Conservation (phyloP, 2,329 filamentous ascomycete genomes). For the Aspergillus vadensis region DNA sequence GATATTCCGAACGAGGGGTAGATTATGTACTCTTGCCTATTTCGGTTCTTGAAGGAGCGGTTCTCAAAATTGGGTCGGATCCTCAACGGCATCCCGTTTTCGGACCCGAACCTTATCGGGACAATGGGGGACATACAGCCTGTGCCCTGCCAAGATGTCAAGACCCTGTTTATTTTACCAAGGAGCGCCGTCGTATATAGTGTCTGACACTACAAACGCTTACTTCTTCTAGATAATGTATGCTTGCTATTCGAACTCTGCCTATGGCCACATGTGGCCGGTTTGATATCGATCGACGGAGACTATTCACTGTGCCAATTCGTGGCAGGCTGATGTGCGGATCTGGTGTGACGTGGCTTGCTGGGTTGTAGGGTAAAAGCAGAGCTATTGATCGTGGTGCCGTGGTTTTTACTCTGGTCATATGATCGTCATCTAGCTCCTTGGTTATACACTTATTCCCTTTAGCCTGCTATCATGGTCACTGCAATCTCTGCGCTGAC, state of each 20-base stretch:
- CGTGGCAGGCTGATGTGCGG: background rate
- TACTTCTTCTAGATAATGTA: background rate
- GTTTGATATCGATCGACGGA: background rate
- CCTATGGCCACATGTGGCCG: background rate
- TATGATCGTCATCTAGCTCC: no score
- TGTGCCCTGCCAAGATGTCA: background rate
- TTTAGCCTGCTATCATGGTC: no score
- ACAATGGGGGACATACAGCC: background rate
- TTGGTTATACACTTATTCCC: no score
- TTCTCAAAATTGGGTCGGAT: constrained; percentile 1
- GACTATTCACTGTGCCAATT: background rate
- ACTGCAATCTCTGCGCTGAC: no score
- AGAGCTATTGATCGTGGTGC: no score
- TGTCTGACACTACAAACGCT: background rate
- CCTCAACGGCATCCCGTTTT: constrained; percentile 5
- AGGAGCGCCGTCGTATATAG: background rate
- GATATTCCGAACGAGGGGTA: background rate
- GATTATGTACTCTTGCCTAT: constrained; percentile 2
- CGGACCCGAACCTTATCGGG: constrained; percentile 4
- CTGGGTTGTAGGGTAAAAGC: background rate
- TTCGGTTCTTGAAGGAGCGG: background rate
- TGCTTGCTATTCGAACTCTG: background rate
- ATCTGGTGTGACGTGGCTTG: background rate
- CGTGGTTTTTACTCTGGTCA: no score
- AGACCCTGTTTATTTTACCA: background rate